Percentiles rank a stretch among this genome's conserved stretches.
These are phyloP conservation scores for Ceratocystis diversiconidia DNA, from an alignment of 2,329 filamentous ascomycete species.

Conservation along the genomic window DNA sequence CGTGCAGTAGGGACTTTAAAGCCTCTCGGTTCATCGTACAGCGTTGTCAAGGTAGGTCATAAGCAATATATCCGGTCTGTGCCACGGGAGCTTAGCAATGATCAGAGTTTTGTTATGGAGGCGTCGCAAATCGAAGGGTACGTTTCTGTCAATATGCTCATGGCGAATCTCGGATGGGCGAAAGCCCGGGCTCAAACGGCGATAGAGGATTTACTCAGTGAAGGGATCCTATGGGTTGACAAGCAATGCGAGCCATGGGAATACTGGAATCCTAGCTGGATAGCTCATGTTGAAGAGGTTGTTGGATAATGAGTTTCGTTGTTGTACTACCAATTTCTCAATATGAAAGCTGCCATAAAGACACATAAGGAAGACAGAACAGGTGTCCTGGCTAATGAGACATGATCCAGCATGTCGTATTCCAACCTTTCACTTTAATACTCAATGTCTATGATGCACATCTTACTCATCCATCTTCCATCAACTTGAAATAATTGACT, in stretches of 20 bases:
- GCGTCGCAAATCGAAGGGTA: slow-evolving; percentile 81
- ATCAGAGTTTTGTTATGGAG: slow-evolving; percentile 85
- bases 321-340: neutral
- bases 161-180: slow-evolving; percentile 76
- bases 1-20: slow-evolving; percentile 76
- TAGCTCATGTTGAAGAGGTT: slow-evolving; percentile 31
- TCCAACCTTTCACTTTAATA: neutral
- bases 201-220: slow-evolving; percentile 74
- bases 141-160: slow-evolving; percentile 78
- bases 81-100: slow-evolving; percentile 86
- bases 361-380: slow-evolving; percentile 6
- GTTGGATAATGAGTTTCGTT: neutral
- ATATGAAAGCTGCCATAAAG: neutral
- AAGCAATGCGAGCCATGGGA: slow-evolving; percentile 66
- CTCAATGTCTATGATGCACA: neutral
- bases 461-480: neutral
- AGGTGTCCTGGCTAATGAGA: neutral
- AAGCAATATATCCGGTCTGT: slow-evolving; percentile 83
- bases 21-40: slow-evolving; percentile 79
- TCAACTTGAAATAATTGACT: neutral
- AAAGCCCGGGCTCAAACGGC: slow-evolving; percentile 73
- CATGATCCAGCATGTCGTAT: neutral
- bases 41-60: slow-evolving; percentile 67
- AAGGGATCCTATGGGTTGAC: slow-evolving; percentile 91
- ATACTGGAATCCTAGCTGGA: slow-evolving; percentile 80